Evolutionary conservation across 331 rosid species (phyloP).

Genomic region (Acacia pycnantha): DNA sequence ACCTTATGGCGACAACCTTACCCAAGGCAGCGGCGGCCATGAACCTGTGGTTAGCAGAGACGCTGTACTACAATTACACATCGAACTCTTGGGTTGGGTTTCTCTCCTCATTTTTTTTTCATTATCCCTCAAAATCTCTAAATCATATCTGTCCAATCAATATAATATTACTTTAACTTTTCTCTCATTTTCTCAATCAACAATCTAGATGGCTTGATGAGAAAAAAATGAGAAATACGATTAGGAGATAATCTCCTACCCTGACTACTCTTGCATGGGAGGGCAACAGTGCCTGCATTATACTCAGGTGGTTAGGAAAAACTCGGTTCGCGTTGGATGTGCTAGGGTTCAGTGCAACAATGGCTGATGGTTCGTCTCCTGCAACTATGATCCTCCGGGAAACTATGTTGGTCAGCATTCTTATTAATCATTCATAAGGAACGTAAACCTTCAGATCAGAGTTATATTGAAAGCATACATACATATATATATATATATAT

Average conservation of each 20-base stretch:
- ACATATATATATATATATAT: too few species aligned
- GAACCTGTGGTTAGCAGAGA: conserved; percentile 32
- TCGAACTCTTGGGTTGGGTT: too few species aligned
- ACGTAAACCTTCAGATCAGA: neutral
- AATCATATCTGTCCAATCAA: too few species aligned
- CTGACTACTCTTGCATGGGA: conserved; percentile 18
- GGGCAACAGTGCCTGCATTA: neutral
- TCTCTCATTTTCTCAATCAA: too few species aligned
- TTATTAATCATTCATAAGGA: neutral
- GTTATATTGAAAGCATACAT: too few species aligned
- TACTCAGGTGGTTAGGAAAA: neutral
- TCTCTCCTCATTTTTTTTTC: too few species aligned
- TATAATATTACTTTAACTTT: too few species aligned
- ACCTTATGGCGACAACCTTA: conserved; percentile 39
- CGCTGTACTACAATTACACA: conserved; percentile 10
- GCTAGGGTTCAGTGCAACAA: conserved; percentile 30
- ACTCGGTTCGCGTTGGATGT: conserved; percentile 19
- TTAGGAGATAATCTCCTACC: too few species aligned
- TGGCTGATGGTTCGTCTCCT: conserved; percentile 17
- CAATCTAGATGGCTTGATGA: too few species aligned
- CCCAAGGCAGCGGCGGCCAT: conserved; percentile 32
- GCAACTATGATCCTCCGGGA: conserved; percentile 33
- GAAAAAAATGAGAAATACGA: too few species aligned
- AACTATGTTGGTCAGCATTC: conserved; percentile 22
- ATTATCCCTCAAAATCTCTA: too few species aligned